Evolutionary conservation across 1,284 basidiomycete species (phyloP).

Genomic region (Ceratobasidium sp.): DNA sequence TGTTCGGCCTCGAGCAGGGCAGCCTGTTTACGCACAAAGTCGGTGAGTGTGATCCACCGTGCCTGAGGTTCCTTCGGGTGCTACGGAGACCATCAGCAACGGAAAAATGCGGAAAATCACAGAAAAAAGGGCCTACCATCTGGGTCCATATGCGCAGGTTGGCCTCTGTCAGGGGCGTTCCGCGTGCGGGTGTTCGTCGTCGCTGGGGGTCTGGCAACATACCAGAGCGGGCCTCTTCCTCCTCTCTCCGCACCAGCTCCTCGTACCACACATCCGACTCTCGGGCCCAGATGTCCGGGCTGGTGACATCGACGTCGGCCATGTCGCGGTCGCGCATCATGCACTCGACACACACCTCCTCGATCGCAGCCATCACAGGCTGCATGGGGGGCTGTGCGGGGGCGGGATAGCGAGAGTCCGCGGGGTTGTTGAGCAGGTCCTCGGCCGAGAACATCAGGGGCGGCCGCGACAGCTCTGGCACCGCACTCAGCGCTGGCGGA

Average conservation of each 20-base stretch:
- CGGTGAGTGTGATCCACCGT: conserved; percentile 70
- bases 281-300: conserved; percentile 87
- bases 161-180: conserved; percentile 75
- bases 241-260: conserved; percentile 77
- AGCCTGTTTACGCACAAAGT: conserved; percentile 73
- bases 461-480: conserved; percentile 22
- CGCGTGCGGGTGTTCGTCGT: conserved; percentile 61
- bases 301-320: conserved; percentile 90
- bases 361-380: conserved; percentile 51
- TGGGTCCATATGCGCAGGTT: conserved; percentile 86
- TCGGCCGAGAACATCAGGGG: conserved; percentile 18
- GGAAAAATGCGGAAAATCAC: conserved; percentile 19
- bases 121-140: conserved; percentile 64
- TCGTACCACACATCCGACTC: conserved; percentile 83
- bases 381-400: conserved; percentile 53
- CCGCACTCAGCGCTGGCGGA: conserved; percentile 6
- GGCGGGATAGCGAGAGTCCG: conserved; percentile 23
- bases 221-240: conserved; percentile 62
- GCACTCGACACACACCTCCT: conserved; percentile 94
- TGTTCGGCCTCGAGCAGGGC: conserved; percentile 75
- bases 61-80: conserved; percentile 79
- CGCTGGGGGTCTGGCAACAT: conserved; percentile 37
- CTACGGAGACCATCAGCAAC: conserved; percentile 51
- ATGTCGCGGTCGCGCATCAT: conserved; percentile 99
- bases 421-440: conserved; percentile 18